Base-by-base conservation (phyloP, 164 flowering plant genomes). In the Vitis amurensis region DNA sequence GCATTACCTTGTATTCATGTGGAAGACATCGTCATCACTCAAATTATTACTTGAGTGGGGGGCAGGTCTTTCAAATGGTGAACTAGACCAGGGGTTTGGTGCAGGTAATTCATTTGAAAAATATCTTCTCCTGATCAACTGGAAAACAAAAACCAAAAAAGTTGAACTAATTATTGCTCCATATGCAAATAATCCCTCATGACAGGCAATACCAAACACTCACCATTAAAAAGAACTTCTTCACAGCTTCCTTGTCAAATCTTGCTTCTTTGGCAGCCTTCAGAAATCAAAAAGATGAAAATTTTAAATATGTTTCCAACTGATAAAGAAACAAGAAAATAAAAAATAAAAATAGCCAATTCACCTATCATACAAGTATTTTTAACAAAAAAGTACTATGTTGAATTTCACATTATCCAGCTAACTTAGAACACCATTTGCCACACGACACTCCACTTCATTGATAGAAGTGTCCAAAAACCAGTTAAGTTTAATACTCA, bases 191-290 rank as follows among this genome's bases (percentile, higher is more conserved):
- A 37, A 37, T 37, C 7, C 44, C 44, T 37, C 44, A 37, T 37
- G 62, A 11, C 37, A 30, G 57, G 50, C 14, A 19, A 30, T 37
- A 37, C 44, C 44, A 66, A 59, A 60, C 31, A 83, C 97, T 57
- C 15, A 96, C 99, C 97, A 79, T 77, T 10, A 78, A 91, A 61
- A 96, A 96, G 78, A 96, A 96, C 75, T 92, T 96, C 72, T 79
- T 88, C 69, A 93, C 76, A 44, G 95, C 94, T 83, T 96, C 99
- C 79, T 96, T 96, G 87, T 93, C 99, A 74, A 73, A 82, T 80
- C 98, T 86, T 71, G 97, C 90, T 83, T 92, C 97, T 78, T 88
- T 93, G 16, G 97, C 98, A 75, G 99, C 99, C 99, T 96, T 82
- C 31, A 77, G 55, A 82, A 23, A 50, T 56, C 56, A 9, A 70